phyloP scores from a whole-genome alignment of 2,329 filamentous ascomycete genomes.

The Aspergillus pseudonomiae region DNA sequence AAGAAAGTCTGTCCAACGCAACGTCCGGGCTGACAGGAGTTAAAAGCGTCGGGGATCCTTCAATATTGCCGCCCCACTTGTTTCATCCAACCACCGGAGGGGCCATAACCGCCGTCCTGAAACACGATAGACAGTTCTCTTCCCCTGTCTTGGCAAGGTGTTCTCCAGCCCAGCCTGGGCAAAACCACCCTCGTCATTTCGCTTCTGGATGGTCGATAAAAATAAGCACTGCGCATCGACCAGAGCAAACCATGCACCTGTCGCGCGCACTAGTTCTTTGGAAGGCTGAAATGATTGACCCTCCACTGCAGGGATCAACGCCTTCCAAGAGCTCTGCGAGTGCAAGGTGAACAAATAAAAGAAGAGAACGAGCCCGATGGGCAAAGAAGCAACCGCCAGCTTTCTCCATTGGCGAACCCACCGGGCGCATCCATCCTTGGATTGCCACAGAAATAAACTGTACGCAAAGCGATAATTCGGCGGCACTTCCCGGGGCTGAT shows the following conservation, averaged over 20 bases:
- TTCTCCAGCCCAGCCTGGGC: neutral
- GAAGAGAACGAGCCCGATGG: neutral
- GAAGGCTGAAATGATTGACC: neutral
- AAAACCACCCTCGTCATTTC: neutral
- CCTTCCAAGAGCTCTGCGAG: neutral
- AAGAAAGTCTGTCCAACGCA: too few species aligned
- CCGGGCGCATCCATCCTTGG: neutral
- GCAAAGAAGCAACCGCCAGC: neutral
- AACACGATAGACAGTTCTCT: neutral
- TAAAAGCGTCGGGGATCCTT: too few species aligned
- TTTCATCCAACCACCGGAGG: neutral
- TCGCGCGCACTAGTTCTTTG: neutral
- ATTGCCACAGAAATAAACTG: neutral
- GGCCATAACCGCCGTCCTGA: neutral
- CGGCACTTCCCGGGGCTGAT: neutral
- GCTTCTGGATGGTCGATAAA: conserved; percentile 1
- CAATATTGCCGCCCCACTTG: neutral
- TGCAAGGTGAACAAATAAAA: neutral
- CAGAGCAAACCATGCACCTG: neutral
- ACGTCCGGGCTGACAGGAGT: too few species aligned
- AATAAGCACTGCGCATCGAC: neutral
- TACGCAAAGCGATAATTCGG: neutral
- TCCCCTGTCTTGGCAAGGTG: conserved; percentile 3
- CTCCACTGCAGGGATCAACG: neutral
- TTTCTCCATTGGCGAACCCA: neutral